Conservation (phyloP, 345 rosid species). For the Brassica carinata region DNA sequence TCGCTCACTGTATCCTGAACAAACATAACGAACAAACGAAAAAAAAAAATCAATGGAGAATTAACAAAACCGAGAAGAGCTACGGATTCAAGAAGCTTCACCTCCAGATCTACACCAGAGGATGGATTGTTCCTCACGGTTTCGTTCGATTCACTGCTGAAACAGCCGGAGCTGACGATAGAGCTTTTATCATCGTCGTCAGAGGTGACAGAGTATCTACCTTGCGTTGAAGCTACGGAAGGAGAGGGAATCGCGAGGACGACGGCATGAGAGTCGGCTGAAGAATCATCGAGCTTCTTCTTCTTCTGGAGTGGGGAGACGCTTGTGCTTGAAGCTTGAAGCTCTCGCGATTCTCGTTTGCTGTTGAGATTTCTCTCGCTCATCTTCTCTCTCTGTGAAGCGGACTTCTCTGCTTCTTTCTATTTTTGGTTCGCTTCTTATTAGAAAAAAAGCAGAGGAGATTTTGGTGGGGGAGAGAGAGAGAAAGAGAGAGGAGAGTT, state of each 20-base stretch:
- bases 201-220: constrained; percentile 5
- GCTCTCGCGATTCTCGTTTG: constrained; percentile 37
- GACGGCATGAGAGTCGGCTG: constrained; percentile 12
- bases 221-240: constrained; percentile 30
- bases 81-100: constrained; percentile 16
- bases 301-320: constrained; percentile 42
- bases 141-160: constrained; percentile 44
- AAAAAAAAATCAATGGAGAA: background rate
- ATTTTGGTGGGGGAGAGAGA: constrained; percentile 2
- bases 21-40: background rate
- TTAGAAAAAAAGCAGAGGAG: constrained; percentile 36
- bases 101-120: constrained; percentile 58
- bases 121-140: constrained; percentile 40
- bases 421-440: constrained; percentile 36
- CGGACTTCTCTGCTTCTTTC: constrained; percentile 20
- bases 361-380: constrained; percentile 40
- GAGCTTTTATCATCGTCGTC: constrained; percentile 30
- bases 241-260: constrained; percentile 13
- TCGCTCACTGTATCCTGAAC: constrained; percentile 33
- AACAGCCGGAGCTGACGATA: constrained; percentile 42
- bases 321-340: constrained; percentile 41
- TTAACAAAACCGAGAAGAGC: background rate
- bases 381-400: constrained; percentile 36
- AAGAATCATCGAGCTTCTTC: constrained; percentile 28
- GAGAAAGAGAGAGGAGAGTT: background rate